Base-by-base conservation (phyloP, 2,329 filamentous ascomycete species). In the Pseudogymnoascus sp. region DNA sequence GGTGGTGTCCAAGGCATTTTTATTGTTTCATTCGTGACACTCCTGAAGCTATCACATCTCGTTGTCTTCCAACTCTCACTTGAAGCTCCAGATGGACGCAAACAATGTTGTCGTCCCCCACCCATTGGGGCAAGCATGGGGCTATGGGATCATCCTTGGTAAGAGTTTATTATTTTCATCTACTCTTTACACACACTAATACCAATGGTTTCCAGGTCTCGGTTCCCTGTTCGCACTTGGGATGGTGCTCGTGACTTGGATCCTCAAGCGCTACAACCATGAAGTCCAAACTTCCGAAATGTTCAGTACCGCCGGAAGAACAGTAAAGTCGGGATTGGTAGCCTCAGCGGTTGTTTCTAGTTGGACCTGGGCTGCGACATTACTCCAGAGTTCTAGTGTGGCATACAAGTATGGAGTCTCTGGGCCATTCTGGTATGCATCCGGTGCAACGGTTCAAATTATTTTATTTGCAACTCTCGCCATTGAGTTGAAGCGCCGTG, bases 341-440 rank as follows among this genome's bases (percentile, higher is more conserved):
- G 89, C 90, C 9, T 89, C 90, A 4, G 92, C 91, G 13, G 92
- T 96, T n/a, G 90, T 96, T 3, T 92, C 88, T 13, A 92, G 88
- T 4, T 96, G 92, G 92, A 96, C 92, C 0, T 96, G 91, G 91
- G 91, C 90, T 0, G 91, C 90, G 21, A 94, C 90, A 0, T 78
- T 93, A 1, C 79, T 94, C 2, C 90, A 94, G 71, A 89, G 85
- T 1, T 87, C 89, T 0, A 84, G 86, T n/a, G 88, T 96, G 15
- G 90, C 89, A 65, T 96, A 96, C 74, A 80, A 84, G 65, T 93
- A 93, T 71, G 85, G 85, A 59, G 82, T 87, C 55, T 85, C 82
- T 1, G 86, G 85, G 1, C 84, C 85, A 1, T 87, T 88, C 72
- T 84, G 81, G 81, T 87, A 87, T 69, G 84, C 82, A 0, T 82